phyloP scores from a whole-genome alignment of 1,284 basidiomycete species.

The Ceratobasidium sp. region DNA sequence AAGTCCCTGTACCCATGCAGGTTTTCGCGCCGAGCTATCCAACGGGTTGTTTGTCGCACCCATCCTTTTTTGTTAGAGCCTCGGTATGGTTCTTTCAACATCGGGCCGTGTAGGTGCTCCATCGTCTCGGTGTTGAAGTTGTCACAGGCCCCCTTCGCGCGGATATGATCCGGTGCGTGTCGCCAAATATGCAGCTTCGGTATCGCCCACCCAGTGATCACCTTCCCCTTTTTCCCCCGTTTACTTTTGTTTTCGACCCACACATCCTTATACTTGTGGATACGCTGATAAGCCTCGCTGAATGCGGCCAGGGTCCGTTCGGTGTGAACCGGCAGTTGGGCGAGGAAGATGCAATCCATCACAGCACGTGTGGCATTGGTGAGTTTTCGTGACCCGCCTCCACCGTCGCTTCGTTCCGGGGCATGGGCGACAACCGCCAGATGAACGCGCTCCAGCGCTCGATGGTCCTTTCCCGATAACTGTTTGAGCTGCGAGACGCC shows the following conservation, averaged over 20 bases:
- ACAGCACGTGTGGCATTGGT: not conserved
- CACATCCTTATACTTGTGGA: not conserved
- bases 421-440: not conserved
- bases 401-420: not conserved
- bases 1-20: not conserved
- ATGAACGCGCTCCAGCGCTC: not conserved
- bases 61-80: not conserved
- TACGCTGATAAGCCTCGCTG: not conserved
- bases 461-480: slow-evolving; percentile 10
- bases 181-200: not conserved
- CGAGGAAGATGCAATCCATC: slow-evolving; percentile 13
- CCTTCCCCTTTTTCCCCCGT: slow-evolving; percentile 9
- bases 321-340: not conserved
- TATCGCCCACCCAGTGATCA: not conserved
- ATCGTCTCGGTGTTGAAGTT: slow-evolving; percentile 27
- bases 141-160: slow-evolving; percentile 1
- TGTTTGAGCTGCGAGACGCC: slow-evolving; percentile 26
- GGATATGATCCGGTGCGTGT: slow-evolving; percentile 1
- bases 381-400: not conserved
- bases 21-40: not conserved
- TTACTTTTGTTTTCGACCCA: slow-evolving; percentile 18
- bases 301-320: not conserved
- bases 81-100: not conserved
- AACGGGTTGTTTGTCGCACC: not conserved
- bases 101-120: slow-evolving; percentile 5